Percentiles rank a stretch among this genome's conserved stretches.
Conservation (phyloP, 257 asterid species). For the Nicotiana undulata region DNA sequence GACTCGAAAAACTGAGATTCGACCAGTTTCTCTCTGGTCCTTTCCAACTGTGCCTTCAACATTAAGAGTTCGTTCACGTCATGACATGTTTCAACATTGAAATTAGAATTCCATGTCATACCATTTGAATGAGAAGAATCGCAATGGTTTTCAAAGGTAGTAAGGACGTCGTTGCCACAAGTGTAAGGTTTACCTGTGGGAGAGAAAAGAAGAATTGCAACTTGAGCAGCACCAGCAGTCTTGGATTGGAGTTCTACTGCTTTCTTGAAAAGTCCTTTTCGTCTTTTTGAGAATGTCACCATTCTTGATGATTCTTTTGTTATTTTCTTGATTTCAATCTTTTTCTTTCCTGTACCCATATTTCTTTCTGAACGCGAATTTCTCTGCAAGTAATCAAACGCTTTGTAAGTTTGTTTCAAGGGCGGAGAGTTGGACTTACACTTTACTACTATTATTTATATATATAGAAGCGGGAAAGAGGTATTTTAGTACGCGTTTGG, state of each 20-base stretch:
- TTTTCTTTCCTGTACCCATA: background rate
- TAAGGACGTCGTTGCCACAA: background rate
- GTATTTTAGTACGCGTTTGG: no score
- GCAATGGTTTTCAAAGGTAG: background rate
- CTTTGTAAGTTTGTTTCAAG: no score
- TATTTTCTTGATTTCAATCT: background rate
- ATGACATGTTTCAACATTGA: background rate
- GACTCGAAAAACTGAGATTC: background rate
- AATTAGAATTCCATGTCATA: background rate
- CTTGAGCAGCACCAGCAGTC: background rate
- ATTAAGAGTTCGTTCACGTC: background rate
- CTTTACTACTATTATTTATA: no score
- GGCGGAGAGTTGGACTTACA: no score
- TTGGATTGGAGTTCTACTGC: background rate
- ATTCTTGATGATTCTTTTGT: background rate
- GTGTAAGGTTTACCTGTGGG: background rate
- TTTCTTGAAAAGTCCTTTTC: constrained; percentile 8
- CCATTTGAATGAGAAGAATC: no score
- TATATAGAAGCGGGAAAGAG: no score
- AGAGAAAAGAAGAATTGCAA: constrained; percentile 3
- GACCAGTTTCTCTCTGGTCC: background rate
- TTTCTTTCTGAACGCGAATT: no score
- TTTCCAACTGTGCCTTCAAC: background rate
- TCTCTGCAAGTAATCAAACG: no score
- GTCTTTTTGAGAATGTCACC: constrained; percentile 10